Evolutionary conservation across 768 basidiomycete genomes (phyloP), one percentile per base, ranked within the genome.

Genomic region (Fomitopsis pulvina): DNA sequence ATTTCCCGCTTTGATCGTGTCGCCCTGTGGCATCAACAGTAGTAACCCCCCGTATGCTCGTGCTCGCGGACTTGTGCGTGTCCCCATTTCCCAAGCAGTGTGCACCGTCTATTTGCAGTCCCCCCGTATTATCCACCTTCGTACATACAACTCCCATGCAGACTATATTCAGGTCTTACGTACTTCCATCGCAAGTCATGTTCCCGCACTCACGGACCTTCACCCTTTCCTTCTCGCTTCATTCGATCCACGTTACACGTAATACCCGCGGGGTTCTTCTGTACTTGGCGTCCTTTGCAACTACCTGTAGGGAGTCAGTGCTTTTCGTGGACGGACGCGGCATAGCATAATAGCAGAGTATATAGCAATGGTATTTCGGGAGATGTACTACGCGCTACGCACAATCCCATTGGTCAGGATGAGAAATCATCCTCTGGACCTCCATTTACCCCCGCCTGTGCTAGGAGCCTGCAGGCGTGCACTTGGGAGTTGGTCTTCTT

Each of bases 71-170:
- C 43, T 44, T 18, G 14, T 37, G 34, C 26, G 43, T 27, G 26
- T 44, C 20, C 43, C 26, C n/a, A n/a, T n/a, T n/a, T 40, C 43
- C 20, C 43, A 44, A 27, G 43, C 34, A 37, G 43, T 44, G 43
- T 44, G 29, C 27, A 18, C 9, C 43, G n/a, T n/a, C n/a, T n/a
- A n/a, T n/a, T n/a, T n/a, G n/a, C n/a, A 27, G 25, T 4, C 43
- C 16, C 11, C 41, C 24, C 9, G 20, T 18, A 20, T 11, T 26
- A 8, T 12, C 7, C 20, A 7, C 26, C 4, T 41, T 21, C 6
- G 3, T 22, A 29, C 43, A 44, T 29, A 29, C 8, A 26, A 4
- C 18, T 37, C 7, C 5, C 43, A 27, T 9, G 29, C 43, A 43
- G 41, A 43, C 41, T 24, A 21, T 44, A 44, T 44, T 27, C 43